These are phyloP conservation scores for Trifolium pratense DNA, from an alignment of 306 rosid genomes.

Conservation along the genomic window DNA sequence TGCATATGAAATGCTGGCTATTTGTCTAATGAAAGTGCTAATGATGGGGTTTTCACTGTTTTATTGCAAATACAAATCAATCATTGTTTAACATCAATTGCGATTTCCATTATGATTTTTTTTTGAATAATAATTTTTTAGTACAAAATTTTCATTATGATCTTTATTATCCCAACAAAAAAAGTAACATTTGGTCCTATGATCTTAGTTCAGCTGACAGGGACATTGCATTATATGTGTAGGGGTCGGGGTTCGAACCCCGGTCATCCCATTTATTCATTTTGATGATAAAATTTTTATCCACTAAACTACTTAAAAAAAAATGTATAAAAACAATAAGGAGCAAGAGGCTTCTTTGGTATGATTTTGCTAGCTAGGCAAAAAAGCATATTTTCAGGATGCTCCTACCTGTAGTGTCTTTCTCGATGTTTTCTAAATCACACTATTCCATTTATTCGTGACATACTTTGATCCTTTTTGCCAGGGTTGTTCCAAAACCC, in stretches of 20 bases:
- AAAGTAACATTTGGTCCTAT: too few relatives aligned
- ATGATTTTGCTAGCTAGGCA: conserved; percentile 46
- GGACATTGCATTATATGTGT: too few relatives aligned
- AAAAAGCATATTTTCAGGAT: conserved; percentile 45
- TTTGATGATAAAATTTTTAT: too few relatives aligned
- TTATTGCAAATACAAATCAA: conserved; percentile 26
- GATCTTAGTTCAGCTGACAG: too few relatives aligned
- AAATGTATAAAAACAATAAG: conserved; percentile 2
- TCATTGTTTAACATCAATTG: conserved; percentile 30
- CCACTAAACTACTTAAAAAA: too few relatives aligned
- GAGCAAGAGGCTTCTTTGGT: conserved; percentile 20
- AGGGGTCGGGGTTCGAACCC: too few relatives aligned
- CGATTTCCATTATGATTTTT: conserved; percentile 23
- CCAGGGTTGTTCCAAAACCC: not conserved
- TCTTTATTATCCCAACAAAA: conserved; percentile 25
- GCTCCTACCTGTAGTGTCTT: conserved; percentile 36
- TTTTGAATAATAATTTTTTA: too few relatives aligned
- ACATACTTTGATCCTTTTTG: not conserved
- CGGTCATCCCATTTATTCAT: too few relatives aligned
- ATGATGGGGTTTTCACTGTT: conserved; percentile 40
- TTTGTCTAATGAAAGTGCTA: conserved; percentile 38
- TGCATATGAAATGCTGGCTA: conserved; percentile 5
- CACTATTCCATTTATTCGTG: conserved; percentile 16
- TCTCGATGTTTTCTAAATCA: conserved; percentile 23
- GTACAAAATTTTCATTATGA: conserved; percentile 8